Evolutionary conservation across 257 asterid species (phyloP).

Genomic region (Lantana camara): DNA sequence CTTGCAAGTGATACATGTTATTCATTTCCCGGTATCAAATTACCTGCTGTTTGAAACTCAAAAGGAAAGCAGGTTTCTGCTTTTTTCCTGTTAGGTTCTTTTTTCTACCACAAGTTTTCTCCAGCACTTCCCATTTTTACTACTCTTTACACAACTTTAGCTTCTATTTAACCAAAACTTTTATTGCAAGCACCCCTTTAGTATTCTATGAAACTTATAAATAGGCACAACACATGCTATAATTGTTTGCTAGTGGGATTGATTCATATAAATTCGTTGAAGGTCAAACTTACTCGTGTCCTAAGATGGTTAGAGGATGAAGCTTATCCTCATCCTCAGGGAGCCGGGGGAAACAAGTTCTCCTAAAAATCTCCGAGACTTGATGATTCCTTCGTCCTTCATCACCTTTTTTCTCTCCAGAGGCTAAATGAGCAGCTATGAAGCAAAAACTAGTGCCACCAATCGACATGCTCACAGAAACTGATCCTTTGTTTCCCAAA

Average conservation of each 20-base stretch:
- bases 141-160: too few relatives aligned
- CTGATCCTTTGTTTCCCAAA: constrained; percentile 92
- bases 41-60: too few relatives aligned
- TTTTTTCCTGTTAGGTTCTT: too few relatives aligned
- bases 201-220: not conserved
- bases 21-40: not conserved
- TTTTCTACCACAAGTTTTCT: too few relatives aligned
- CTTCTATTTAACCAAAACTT: too few relatives aligned
- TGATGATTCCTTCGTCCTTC: constrained; percentile 85
- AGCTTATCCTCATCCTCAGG: constrained; percentile 45
- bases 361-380: constrained; percentile 76
- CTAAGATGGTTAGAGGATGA: constrained; percentile 74
- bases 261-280: constrained; percentile 11
- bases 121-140: too few relatives aligned
- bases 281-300: constrained; percentile 79
- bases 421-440: constrained; percentile 88
- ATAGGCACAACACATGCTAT: not conserved
- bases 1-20: not conserved
- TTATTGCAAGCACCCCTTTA: not conserved
- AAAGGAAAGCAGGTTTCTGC: too few relatives aligned
- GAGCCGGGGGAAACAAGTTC: constrained; percentile 67
- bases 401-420: constrained; percentile 95
- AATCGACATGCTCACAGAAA: constrained; percentile 73
- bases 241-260: not conserved
- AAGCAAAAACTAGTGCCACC: constrained; percentile 89